Base-by-base conservation (phyloP, 2,329 filamentous ascomycete genomes). In the Aspergillus ustus region DNA sequence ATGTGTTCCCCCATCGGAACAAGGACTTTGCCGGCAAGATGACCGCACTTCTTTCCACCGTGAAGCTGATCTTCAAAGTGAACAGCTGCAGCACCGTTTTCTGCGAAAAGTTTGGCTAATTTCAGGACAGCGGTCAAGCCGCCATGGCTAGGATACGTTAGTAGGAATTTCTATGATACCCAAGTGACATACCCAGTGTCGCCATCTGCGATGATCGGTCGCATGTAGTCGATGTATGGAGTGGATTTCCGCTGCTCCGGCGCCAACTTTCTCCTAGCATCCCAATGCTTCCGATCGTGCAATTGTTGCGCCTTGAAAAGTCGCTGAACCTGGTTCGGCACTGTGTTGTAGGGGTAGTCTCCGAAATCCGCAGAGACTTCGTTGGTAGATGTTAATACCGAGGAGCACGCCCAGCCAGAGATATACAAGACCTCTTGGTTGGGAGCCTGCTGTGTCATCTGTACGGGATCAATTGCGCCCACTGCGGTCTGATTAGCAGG, bases 1-100 rank as follows among this genome's bases (percentile, higher is more conserved):
- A 98, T 96, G 81, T 99, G 95, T 76, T 98, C 95, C 63, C 93
- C 91, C 0, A 93, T 88, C 0, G 95, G 94, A 2, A 98, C 95
- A 8, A 99, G 83, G 1, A 98, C 95, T 77, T 98, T 99, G 68
- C 95, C 95, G 0, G 95, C 95, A 63, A 98, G 82, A 79, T 99
- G 95, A 17, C 95, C 95, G 74, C 95, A 99, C 80, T 98, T 99
- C 84, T 99, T 99, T 63, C 95, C 95, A 48, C 95, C 95, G 74
- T 98, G 95, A 51, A 98, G 86, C 80, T 99, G 95, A 74, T 99
- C 95, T 78, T 99, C 95, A 65, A 99, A 97, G 77, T 99, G 95
- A 2, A 99, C 95, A 8, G 91, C 95, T 0, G 95, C 95, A 1
- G 95, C 95, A 57, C 95, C 95, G 69, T 96, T 96, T 80, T 99